Evolutionary conservation across 805 yeast genomes (phyloP).

Genomic region (Yamadazyma philogaea): DNA sequence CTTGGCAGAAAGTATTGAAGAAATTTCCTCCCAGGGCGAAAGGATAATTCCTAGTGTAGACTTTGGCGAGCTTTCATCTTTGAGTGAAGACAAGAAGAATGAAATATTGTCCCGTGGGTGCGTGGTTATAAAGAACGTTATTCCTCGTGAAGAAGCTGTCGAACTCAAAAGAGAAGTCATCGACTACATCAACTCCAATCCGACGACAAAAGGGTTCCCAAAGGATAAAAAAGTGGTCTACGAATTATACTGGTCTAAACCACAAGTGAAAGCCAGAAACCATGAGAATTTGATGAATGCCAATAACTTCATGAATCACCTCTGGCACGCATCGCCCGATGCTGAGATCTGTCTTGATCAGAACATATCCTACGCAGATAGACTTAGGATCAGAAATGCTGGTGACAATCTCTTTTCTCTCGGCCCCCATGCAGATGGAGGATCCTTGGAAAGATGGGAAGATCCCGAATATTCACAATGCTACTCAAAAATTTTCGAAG

Average conservation of each 20-base stretch:
- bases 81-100: slow-evolving; percentile 9
- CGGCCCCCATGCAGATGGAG: slow-evolving; percentile 40
- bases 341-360: slow-evolving; percentile 24
- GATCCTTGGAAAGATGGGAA: slow-evolving; percentile 46
- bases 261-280: slow-evolving; percentile 37
- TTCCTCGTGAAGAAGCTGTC: slow-evolving; percentile 16
- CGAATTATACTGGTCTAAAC: slow-evolving; percentile 37
- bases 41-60: slow-evolving; percentile 21
- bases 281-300: slow-evolving; percentile 29
- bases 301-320: slow-evolving; percentile 12
- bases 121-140: slow-evolving; percentile 17
- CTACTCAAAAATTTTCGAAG: slow-evolving; percentile 35
- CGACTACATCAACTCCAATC: slow-evolving; percentile 21
- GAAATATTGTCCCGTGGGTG: slow-evolving; percentile 17
- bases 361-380: slow-evolving; percentile 39
- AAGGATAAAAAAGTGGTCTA: slow-evolving; percentile 29
- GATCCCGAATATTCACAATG: slow-evolving; percentile 35
- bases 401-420: slow-evolving; percentile 29
- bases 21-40: slow-evolving; percentile 20
- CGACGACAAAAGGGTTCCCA: slow-evolving; percentile 28
- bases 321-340: slow-evolving; percentile 18
- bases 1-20: slow-evolving; percentile 8
- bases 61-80: slow-evolving; percentile 17
- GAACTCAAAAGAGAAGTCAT: slow-evolving; percentile 16
- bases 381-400: slow-evolving; percentile 39